These are phyloP conservation scores for Anthoceros angustus DNA, from an alignment of 225 moss, liverwort and hornwort species.

Conservation along the genomic window DNA sequence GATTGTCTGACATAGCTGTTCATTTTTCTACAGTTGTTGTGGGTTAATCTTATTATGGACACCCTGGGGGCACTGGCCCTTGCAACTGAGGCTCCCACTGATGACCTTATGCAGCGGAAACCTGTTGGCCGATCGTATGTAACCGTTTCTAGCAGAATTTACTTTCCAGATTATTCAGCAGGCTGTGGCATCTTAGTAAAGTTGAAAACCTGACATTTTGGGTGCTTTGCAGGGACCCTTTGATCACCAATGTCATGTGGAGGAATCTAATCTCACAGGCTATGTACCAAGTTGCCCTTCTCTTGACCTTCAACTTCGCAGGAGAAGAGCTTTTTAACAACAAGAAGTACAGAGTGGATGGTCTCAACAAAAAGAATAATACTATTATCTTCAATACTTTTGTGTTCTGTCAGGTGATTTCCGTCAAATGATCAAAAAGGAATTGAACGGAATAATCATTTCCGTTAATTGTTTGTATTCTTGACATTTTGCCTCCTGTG, in stretches of 20 bases:
- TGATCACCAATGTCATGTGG: slow-evolving; percentile 53
- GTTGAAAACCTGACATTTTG: not conserved
- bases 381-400: slow-evolving; percentile 50
- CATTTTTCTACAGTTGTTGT: slow-evolving; percentile 19
- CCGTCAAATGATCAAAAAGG: not conserved
- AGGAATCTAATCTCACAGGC: slow-evolving; percentile 28
- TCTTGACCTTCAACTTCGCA: slow-evolving; percentile 19
- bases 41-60: slow-evolving; percentile 54
- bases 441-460: not conserved
- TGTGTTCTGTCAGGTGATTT: slow-evolving; percentile 28
- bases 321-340: slow-evolving; percentile 20
- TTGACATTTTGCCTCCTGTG: not conserved
- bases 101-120: slow-evolving; percentile 21
- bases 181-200: not conserved
- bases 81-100: slow-evolving; percentile 32
- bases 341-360: not conserved
- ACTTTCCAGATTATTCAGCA: not conserved
- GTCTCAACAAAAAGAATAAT: slow-evolving; percentile 11
- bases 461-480: too few relatives aligned
- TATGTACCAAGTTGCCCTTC: slow-evolving; percentile 18
- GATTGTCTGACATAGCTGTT: not conserved
- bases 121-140: slow-evolving; percentile 18
- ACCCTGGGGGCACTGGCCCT: slow-evolving; percentile 42
- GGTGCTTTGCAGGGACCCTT: slow-evolving; percentile 14
- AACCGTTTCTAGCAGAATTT: not conserved